Evolutionary conservation across 2,329 filamentous ascomycete genomes (phyloP), one percentile per base, ranked within the genome.

Genomic region (Madurella mycetomatis): DNA sequence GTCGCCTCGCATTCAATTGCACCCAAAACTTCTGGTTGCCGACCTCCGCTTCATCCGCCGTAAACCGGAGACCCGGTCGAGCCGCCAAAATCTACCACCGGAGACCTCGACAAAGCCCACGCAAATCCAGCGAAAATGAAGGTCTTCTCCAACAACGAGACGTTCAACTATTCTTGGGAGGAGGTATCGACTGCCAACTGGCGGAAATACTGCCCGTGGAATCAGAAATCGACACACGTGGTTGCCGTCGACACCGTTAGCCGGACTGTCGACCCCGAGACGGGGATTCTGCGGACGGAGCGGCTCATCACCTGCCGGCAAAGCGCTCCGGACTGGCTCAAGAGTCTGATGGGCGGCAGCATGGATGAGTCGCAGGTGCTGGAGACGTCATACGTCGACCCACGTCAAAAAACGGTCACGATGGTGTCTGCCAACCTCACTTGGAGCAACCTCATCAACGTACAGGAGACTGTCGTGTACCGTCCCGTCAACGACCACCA

Each of bases 161-260:
- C 90, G 58, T 99, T 95, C 76, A 82, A 96, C 76, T 99, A 99
- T 80, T 95, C 92, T 44, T 99, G 94, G 94, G 90, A 96, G 68
- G 92, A 97, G 73, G 94, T 99, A 37, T 96, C 91, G 25, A 91
- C 90, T 13, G 91, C 89, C 70, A 99, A 99, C 81, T 99, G 94
- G 94, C 87, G 86, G 65, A 99, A 99, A 73, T 99, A 99, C 76
- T 95, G 90, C 67, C 92, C 92, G 17, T 97, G 94, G 92, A 99
- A 99, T 77, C 88, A 96, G 72, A 94, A 96, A 76, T 92, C 89
- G n/a, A 90, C 91, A 41, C 94, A 99, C 73, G 94, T 99, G 62
- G 85, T 95, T 62, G 92, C 90, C 62, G 94, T 97, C 67, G 94
- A 99, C 76, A 97, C 92, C 13, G 74, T 99, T 65, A 87, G 85